Evolutionary conservation across 2,329 filamentous ascomycete species (phyloP).

Genomic region (Aureobasidium subglaciale): DNA sequence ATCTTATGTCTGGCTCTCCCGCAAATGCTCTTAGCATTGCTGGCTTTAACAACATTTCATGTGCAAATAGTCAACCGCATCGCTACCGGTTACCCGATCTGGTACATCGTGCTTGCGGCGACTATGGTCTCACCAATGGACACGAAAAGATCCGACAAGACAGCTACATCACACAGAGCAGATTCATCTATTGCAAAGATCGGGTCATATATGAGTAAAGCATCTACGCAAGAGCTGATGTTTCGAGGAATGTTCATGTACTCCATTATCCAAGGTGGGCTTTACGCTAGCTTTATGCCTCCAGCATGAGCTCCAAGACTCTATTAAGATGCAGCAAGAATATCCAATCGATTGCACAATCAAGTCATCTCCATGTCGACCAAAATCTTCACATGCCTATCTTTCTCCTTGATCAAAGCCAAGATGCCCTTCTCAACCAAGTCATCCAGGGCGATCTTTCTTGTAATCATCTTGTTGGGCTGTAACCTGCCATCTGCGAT

Average conservation of each 20-base stretch:
- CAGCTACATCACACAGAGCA: neutral
- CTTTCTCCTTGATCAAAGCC: slow-evolving; percentile 18
- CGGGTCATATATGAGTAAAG: neutral
- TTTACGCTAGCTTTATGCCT: slow-evolving; percentile 87
- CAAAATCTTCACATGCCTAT: slow-evolving; percentile 19
- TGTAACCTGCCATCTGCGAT: slow-evolving; percentile 17
- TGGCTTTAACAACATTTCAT: slow-evolving; percentile 76
- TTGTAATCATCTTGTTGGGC: slow-evolving; percentile 18
- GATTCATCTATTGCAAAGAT: neutral
- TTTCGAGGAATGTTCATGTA: slow-evolving; percentile 73
- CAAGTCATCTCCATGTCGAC: slow-evolving; percentile 13
- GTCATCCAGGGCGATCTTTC: slow-evolving; percentile 17
- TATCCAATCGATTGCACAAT: neutral
- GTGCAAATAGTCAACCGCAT: slow-evolving; percentile 90
- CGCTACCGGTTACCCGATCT: slow-evolving; percentile 79
- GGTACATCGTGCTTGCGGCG: slow-evolving; percentile 74
- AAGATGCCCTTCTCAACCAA: slow-evolving; percentile 18
- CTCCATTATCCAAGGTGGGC: slow-evolving; percentile 68
- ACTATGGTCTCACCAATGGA: slow-evolving; percentile 23
- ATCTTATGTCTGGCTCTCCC: slow-evolving; percentile 53
- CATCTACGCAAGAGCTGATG: slow-evolving; percentile 27
- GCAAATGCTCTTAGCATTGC: slow-evolving; percentile 63
- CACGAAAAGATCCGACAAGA: slow-evolving; percentile 3
- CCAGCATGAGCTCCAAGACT: slow-evolving; percentile 55
- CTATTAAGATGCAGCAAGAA: neutral